phyloP scores from a whole-genome alignment of 106 monocot genomes.

The Dendrobium catenatum region DNA sequence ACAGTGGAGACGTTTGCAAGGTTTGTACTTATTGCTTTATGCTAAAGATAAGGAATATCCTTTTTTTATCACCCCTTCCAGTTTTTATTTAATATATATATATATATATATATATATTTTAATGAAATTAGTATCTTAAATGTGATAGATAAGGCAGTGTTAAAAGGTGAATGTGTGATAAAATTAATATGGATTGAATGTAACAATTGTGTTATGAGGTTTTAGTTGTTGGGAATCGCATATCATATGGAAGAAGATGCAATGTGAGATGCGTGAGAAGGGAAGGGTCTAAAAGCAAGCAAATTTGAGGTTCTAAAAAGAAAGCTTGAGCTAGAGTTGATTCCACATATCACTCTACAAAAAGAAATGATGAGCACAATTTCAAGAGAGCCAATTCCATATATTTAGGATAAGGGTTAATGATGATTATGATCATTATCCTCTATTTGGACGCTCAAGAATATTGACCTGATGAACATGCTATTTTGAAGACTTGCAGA shows the following conservation, averaged over 20 bases:
- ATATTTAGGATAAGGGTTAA: not conserved
- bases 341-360: not conserved
- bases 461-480: not conserved
- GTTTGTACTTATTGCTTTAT: conserved; percentile 26
- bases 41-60: not conserved
- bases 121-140: not conserved
- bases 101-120: not conserved
- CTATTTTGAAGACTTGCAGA: no score
- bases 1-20: conserved; percentile 87
- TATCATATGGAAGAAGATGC: not conserved
- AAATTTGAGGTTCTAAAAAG: not conserved
- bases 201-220: no score
- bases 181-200: no score
- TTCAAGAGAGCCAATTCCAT: not conserved
- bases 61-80: not conserved
- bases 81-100: not conserved
- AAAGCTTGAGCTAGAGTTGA: not conserved
- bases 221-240: not conserved
- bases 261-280: not conserved
- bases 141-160: no score
- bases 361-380: no score
- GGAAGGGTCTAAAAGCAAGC: not conserved
- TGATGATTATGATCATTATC: not conserved
- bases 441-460: not conserved
- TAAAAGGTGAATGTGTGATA: no score